Percentiles rank a stretch among this genome's conserved stretches.
Evolutionary conservation across 768 basidiomycete genomes (phyloP).

Genomic region (Mycena leptocephala): DNA sequence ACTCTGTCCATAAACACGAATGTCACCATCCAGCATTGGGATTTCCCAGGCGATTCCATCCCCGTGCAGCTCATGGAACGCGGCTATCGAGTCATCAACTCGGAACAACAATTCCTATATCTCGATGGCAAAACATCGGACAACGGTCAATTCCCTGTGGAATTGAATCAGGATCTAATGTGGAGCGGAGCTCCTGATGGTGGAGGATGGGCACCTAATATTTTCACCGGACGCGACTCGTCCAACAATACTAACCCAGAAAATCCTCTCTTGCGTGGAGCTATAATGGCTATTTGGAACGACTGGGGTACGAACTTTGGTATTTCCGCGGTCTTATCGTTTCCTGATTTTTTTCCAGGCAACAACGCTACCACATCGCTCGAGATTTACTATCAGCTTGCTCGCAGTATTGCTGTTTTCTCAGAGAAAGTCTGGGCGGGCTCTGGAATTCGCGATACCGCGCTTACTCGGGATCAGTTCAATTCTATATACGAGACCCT

Average conservation of each 20-base stretch:
- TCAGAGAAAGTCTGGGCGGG: constrained; percentile 63
- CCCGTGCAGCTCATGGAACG: constrained; percentile 50
- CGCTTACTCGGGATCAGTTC: constrained; percentile 54
- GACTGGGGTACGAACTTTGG: constrained; percentile 51
- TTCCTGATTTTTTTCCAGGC: constrained; percentile 29
- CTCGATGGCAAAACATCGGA: constrained; percentile 54
- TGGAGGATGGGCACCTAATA: constrained; percentile 55
- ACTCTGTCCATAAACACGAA: constrained; percentile 53
- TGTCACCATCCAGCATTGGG: constrained; percentile 64
- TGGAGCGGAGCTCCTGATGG: constrained; percentile 49
- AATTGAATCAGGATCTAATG: constrained; percentile 47
- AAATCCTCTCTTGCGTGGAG: constrained; percentile 48
- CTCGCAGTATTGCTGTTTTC: constrained; percentile 57
- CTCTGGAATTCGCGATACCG: constrained; percentile 51
- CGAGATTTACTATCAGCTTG: constrained; percentile 61
- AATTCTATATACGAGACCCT: constrained; percentile 52
- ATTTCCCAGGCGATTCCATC: constrained; percentile 50
- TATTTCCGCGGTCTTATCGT: background rate
- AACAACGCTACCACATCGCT: constrained; percentile 62
- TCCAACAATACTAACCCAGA: constrained; percentile 51
- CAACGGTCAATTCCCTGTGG: constrained; percentile 50
- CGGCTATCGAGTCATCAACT: constrained; percentile 57
- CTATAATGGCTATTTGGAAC: constrained; percentile 58
- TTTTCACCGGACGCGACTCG: constrained; percentile 47
- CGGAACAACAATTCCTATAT: constrained; percentile 54